Evolutionary conservation across 2,329 filamentous ascomycete genomes (phyloP), one percentile per base, ranked within the genome.

Genomic region (Aureobasidium sp.): DNA sequence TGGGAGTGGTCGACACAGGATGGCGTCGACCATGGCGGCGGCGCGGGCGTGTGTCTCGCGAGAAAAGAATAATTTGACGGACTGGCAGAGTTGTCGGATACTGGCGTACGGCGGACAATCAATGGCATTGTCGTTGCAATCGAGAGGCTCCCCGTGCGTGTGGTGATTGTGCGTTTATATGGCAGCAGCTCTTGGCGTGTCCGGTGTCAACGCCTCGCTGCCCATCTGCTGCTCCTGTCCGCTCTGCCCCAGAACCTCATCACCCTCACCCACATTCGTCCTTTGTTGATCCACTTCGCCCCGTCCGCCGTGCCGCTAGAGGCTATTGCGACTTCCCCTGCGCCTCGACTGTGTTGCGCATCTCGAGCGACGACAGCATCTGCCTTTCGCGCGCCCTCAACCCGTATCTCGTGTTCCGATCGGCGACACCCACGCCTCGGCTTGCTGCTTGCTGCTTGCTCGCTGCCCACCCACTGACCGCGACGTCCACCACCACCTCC

Each of bases 211-310:
- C 21, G 21, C 21, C 21, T 42, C 32, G 54, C 54, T 48, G 34
- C 11, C 34, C 13, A 42, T 58, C 54, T 45, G 45, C 53, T 11
- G 34, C 13, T 37, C 42, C 45, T 27, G 42, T 47, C 54, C 42
- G 30, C 29, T 25, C 30, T 45, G 25, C 52, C 52, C 52, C 52
- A 55, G 52, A 58, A 36, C 54, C 54, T 48, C 54, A 47, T 39
- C 54, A 58, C 21, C 54, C 54, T 58, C 54, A 58, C 54, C 54
- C 54, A 58, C 54, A 58, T 37, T 57, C 53, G 34, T 57, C 53
- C 53, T 57, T 45, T 57, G 54, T 58, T 48, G 54, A 58, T 58
- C 54, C 54, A 58, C 54, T 48, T 39, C 54, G 30, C 42, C 32
- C 54, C 54, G 54, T 58, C 54, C 42, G 41, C 54, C 54, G 54